Conservation (phyloP, 148 eudicot genomes). For the Fagopyrum tataricum region DNA sequence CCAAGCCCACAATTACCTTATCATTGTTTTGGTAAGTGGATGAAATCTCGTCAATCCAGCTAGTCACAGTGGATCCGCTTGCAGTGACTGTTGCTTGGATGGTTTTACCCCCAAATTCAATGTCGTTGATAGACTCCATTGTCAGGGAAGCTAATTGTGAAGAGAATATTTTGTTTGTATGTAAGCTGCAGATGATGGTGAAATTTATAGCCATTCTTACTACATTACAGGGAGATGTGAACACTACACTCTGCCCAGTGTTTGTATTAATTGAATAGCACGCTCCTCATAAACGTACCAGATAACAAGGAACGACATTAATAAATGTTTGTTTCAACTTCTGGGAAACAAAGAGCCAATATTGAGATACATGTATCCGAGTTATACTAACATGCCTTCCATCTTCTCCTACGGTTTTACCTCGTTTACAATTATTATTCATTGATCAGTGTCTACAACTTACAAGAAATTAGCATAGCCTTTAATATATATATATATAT, state of each 20-base stretch:
- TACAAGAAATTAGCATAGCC: not conserved
- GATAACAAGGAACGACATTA: not conserved
- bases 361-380: not conserved
- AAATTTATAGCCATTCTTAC: not conserved
- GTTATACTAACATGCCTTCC: not conserved
- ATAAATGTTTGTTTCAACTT: not conserved
- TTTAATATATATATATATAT: too few species aligned
- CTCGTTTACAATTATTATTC: not conserved
- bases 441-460: not conserved
- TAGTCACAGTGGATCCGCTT: not conserved
- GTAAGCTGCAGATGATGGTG: not conserved
- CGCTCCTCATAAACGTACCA: not conserved
- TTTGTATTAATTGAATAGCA: not conserved
- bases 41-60: not conserved
- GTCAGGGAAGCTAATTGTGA: not conserved
- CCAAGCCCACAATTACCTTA: constrained; percentile 39
- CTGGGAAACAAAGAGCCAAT: not conserved
- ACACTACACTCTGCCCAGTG: not conserved
- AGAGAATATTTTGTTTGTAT: not conserved
- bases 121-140: not conserved
- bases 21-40: not conserved
- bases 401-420: not conserved
- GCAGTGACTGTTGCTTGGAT: not conserved
- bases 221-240: not conserved
- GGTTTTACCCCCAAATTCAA: not conserved